These are phyloP conservation scores for Grigorovia humatica DNA, from an alignment of 805 yeast genomes.

Conservation along the genomic window DNA sequence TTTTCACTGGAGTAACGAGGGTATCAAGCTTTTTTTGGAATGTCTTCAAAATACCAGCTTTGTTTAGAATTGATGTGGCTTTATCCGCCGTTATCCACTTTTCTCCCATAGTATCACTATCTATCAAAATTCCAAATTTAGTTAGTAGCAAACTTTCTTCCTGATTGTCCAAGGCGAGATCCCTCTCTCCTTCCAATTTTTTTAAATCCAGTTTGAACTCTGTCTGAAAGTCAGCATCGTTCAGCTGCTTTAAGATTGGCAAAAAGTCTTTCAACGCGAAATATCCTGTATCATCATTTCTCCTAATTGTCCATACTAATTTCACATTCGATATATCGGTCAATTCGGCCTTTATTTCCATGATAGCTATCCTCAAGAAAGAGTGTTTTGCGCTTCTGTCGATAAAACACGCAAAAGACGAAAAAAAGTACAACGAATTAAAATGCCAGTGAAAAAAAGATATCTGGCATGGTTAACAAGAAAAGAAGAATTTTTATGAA, in stretches of 20 bases:
- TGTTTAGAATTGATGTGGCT: slow-evolving; percentile 14
- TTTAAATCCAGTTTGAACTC: slow-evolving; percentile 2
- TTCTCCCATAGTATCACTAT: slow-evolving; percentile 18
- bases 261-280: slow-evolving; percentile 17
- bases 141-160: slow-evolving; percentile 10
- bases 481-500: too few relatives aligned
- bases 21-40: slow-evolving; percentile 11
- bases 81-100: slow-evolving; percentile 25
- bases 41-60: slow-evolving; percentile 11
- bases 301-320: slow-evolving; percentile 12
- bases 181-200: background rate
- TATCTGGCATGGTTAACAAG: too few relatives aligned
- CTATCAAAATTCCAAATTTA: slow-evolving; percentile 19
- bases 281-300: slow-evolving; percentile 17
- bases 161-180: background rate
- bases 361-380: background rate
- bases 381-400: background rate
- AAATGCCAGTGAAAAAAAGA: too few relatives aligned
- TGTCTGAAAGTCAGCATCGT: background rate
- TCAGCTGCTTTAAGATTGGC: slow-evolving; percentile 16
- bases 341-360: background rate
- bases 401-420: too few relatives aligned
- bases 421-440: too few relatives aligned
- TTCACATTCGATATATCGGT: background rate
- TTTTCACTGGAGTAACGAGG: background rate